Base-by-base conservation (phyloP, 495 filamentous ascomycete species). In the Neurospora sublineolata region DNA sequence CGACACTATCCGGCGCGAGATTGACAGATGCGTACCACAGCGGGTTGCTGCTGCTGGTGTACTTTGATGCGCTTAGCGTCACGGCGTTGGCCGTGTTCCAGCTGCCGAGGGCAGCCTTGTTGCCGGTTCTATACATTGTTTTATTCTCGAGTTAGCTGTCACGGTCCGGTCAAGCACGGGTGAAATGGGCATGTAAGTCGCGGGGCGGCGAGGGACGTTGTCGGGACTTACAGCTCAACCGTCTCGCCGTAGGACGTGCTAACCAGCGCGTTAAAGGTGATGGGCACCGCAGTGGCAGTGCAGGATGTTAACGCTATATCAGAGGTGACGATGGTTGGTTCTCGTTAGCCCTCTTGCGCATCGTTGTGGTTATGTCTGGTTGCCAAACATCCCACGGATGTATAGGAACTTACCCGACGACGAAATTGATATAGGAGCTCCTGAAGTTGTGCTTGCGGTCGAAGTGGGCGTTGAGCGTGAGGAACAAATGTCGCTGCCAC, bases 201-300 rank as follows among this genome's bases (percentile, higher is more conserved):
- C 16, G 18, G 41, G 41, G 36, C 38, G 72, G n/a, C 14, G 23
- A 52, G 33, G 27, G 71, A 68, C 16, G 23, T 60, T 14, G 23
- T 60, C 4, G 40, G 52, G 38, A 69, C 74, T 70, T 75, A 78
- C 80, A 92, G 75, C 74, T 85, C 87, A 76, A 91, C 80, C 10
- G 84, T 87, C 72, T 91, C 84, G 4, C 88, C 89, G 30, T 77
- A 87, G 0, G 64, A 73, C 0, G 89, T 92, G 0, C 78, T 83
- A 0, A 84, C 88, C 14, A 81, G 82, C 23, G 85, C 83, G 46
- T 89, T 82, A 76, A 91, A 91, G 0, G 86, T 89, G 20, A 91
- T 81, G 3, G 83, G 78, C 0, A 90, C 86, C 0, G 85, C 82
- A 0, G 84, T 79, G 5, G 80, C 76, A 1, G 83, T 78, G 75